These are phyloP conservation scores for Scedosporium dehoogii DNA, from an alignment of 2,329 filamentous ascomycete species.

Conservation along the genomic window DNA sequence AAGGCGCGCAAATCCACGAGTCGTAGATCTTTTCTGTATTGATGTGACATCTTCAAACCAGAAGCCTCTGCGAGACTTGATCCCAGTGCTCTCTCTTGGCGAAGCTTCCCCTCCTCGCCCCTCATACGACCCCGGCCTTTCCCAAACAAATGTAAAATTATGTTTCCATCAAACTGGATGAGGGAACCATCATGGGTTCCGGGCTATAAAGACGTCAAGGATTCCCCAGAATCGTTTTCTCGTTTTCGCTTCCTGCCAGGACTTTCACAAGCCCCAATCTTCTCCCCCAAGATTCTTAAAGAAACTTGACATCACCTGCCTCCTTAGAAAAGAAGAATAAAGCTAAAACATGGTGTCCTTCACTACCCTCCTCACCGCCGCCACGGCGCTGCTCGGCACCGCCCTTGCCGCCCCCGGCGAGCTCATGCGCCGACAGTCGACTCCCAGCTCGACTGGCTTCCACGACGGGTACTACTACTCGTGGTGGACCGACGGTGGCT, in stretches of 20 bases:
- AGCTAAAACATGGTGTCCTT: slow-evolving; percentile 2
- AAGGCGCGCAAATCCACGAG: neutral
- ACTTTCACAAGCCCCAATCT: neutral
- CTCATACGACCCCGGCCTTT: no score
- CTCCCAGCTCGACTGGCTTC: slow-evolving; percentile 24
- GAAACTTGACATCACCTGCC: neutral
- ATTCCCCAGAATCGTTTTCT: neutral
- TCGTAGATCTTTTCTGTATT: neutral
- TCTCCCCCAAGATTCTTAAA: neutral
- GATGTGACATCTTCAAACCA: neutral
- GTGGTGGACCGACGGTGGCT: slow-evolving; percentile 37
- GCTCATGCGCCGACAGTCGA: slow-evolving; percentile 10
- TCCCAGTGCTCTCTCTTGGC: neutral
- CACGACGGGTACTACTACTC: slow-evolving; percentile 37
- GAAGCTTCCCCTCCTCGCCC: no score
- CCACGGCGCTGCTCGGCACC: neutral
- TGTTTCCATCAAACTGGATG: no score
- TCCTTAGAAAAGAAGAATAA: neutral
- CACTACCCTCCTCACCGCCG: slow-evolving; percentile 5
- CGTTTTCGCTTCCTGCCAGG: neutral
- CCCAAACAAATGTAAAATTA: no score
- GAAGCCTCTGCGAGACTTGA: neutral
- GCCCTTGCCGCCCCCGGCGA: slow-evolving; percentile 1
- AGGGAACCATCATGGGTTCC: neutral
- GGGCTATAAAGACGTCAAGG: neutral